A percentile compares a stretch with the other conserved stretches of the same genome.
Conservation (phyloP, 2,329 filamentous ascomycete genomes). For the Helotiales sp. region DNA sequence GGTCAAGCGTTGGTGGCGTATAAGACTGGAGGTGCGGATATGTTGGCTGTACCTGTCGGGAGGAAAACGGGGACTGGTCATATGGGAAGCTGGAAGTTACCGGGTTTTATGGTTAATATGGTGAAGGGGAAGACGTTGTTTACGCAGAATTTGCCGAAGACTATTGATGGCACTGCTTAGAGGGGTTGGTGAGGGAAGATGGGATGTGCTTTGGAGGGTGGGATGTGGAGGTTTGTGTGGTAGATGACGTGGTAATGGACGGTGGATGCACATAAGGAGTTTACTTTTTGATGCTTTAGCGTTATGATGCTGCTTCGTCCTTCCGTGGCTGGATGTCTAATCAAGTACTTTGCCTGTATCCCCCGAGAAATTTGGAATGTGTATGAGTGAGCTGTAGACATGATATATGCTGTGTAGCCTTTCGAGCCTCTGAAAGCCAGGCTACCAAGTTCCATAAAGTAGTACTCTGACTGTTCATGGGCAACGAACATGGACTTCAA, state of each 20-base stretch:
- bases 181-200: neutral
- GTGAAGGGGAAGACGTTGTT: conserved; percentile 31
- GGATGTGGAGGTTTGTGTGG: neutral
- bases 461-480: no score
- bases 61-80: conserved; percentile 40
- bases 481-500: no score
- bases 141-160: conserved; percentile 22
- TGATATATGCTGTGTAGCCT: no score
- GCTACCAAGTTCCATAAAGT: no score
- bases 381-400: no score
- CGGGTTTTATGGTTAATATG: conserved; percentile 28
- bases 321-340: no score
- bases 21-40: conserved; percentile 14
- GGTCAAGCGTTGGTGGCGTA: conserved; percentile 21
- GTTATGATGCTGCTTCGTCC: no score
- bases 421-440: no score
- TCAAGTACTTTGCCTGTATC: no score
- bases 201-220: neutral
- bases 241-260: neutral
- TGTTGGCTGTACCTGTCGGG: conserved; percentile 36
- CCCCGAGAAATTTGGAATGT: no score
- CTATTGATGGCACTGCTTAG: conserved; percentile 23
- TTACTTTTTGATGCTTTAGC: no score
- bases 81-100: conserved; percentile 29
- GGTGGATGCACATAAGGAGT: no score